Percentiles rank a stretch among this genome's conserved stretches.
These are phyloP conservation scores for Polyporus arcularius DNA, from an alignment of 768 basidiomycete species.

Conservation along the genomic window DNA sequence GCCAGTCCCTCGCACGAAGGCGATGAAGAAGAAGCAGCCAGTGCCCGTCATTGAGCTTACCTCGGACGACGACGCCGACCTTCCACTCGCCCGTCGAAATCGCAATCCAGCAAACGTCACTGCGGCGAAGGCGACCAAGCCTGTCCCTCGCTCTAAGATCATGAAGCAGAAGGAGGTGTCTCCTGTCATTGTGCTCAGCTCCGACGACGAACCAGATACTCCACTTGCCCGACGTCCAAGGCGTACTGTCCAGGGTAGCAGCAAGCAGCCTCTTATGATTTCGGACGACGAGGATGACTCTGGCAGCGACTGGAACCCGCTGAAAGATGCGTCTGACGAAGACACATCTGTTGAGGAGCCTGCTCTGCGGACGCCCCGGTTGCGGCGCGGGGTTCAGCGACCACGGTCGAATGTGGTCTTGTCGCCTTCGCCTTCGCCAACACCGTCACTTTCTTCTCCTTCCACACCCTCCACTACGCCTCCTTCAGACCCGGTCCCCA, in stretches of 20 bases:
- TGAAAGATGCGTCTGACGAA: not conserved
- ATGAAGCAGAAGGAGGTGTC: not conserved
- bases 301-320: constrained; percentile 7
- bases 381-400: not conserved
- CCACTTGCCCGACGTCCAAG: not conserved
- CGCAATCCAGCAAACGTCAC: not conserved
- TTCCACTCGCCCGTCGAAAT: too few species aligned
- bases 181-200: not conserved
- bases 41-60: too few species aligned
- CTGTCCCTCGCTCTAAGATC: not conserved
- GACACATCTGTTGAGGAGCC: constrained; percentile 1
- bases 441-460: not conserved
- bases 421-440: constrained; percentile 11
- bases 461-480: not conserved
- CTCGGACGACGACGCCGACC: too few species aligned
- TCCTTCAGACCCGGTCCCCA: not conserved
- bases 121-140: not conserved
- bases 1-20: too few species aligned
- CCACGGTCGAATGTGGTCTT: not conserved
- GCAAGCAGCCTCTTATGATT: constrained; percentile 11
- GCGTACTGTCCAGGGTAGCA: constrained; percentile 2
- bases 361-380: not conserved
- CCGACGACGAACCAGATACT: constrained; percentile 10
- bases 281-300: constrained; percentile 12
- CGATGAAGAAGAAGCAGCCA: too few species aligned